Percentiles rank a stretch among this genome's conserved stretches.
phyloP scores from a whole-genome alignment of 805 yeast species.

The Kodamaea lidongshanica region DNA sequence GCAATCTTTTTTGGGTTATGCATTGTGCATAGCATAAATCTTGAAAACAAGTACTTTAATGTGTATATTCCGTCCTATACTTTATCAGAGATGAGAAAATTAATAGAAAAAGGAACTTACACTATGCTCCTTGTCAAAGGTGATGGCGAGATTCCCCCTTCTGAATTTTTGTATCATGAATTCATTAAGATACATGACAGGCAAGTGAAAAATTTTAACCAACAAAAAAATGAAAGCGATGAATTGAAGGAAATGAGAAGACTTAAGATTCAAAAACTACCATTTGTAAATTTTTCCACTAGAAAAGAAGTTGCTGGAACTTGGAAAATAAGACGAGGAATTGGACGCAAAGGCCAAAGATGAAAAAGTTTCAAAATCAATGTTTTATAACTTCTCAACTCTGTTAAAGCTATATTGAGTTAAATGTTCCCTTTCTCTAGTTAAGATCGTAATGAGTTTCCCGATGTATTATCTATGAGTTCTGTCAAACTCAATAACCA shows the following conservation, averaged over 20 bases:
- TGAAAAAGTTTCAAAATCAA: no score
- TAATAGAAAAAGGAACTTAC: conserved; percentile 12
- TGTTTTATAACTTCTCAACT: no score
- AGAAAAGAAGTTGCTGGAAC: conserved; percentile 45
- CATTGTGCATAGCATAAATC: conserved; percentile 62
- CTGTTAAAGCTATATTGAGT: no score
- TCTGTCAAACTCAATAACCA: no score
- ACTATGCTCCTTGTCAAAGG: conserved; percentile 51
- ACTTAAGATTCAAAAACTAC: conserved; percentile 8
- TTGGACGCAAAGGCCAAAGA: conserved; percentile 31
- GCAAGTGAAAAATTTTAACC: conserved; percentile 13
- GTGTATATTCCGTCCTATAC: conserved; percentile 48
- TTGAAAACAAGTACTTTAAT: conserved; percentile 34
- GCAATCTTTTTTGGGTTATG: conserved; percentile 44
- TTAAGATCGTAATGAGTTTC: no score
- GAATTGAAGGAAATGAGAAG: conserved; percentile 4
- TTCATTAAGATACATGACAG: conserved; percentile 18
- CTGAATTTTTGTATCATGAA: conserved; percentile 40
- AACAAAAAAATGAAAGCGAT: conserved; percentile 1
- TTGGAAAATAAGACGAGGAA: conserved; percentile 54
- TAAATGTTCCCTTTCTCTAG: no score
- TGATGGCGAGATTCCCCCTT: conserved; percentile 57
- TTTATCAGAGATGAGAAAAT: conserved; percentile 8
- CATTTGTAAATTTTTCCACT: conserved; percentile 24
- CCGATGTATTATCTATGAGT: no score